Percentiles rank a stretch among this genome's conserved stretches.
Evolutionary conservation across 1,139 yeast genomes (phyloP).

Genomic region (Nakaseomyces delphensis): DNA sequence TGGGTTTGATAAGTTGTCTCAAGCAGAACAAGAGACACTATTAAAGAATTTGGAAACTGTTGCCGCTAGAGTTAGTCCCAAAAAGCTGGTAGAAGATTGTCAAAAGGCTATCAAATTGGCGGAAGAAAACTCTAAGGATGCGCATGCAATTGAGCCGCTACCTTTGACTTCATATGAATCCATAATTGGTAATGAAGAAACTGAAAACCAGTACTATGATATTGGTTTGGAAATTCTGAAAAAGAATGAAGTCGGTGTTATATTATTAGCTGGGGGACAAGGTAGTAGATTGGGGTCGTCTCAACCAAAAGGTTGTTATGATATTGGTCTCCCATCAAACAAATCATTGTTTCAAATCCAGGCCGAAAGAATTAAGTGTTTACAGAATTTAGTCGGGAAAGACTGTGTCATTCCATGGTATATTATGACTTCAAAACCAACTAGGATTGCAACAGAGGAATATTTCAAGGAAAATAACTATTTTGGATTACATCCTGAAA

Average conservation of each 20-base stretch:
- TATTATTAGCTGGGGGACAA: constrained; percentile 96
- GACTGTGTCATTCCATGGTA: constrained; percentile 60
- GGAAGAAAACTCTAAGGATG: constrained; percentile 9
- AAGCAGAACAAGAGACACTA: constrained; percentile 15
- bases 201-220: constrained; percentile 41
- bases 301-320: constrained; percentile 88
- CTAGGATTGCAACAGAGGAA: constrained; percentile 63
- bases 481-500: constrained; percentile 57
- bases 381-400: constrained; percentile 49
- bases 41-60: constrained; percentile 15
- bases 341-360: constrained; percentile 87
- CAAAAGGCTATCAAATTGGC: constrained; percentile 21
- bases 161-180: constrained; percentile 29
- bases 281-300: constrained; percentile 89
- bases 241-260: constrained; percentile 71
- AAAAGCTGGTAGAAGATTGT: constrained; percentile 20
- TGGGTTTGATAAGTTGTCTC: constrained; percentile 18
- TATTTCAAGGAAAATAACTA: constrained; percentile 54
- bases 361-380: constrained; percentile 67
- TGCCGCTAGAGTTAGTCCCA: constrained; percentile 17
- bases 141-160: constrained; percentile 20
- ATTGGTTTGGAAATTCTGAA: constrained; percentile 64
- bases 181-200: constrained; percentile 22
- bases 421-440: constrained; percentile 93
- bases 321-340: constrained; percentile 74